Base-by-base conservation (phyloP, 257 asterid species). In the Misopates orontium region DNA sequence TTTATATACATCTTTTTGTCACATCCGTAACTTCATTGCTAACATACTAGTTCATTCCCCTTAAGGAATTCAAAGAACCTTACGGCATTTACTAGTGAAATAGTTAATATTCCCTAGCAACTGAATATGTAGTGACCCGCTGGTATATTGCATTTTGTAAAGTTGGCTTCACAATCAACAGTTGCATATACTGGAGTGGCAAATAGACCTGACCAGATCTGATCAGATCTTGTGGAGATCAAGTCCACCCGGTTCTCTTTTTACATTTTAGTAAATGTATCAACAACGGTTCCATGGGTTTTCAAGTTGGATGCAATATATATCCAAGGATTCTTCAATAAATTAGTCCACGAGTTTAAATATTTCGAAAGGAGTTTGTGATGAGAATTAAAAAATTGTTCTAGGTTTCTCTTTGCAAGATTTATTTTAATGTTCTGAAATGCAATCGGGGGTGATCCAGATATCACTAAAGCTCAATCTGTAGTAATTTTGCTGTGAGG, bases 321-420 rank as follows among this genome's bases (percentile, higher is more conserved):
- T 5, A 36, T 36, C 42, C 42, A 4, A 36, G 42, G 6, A 36
- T 36, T 10, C 11, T 36, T 36, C 8, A 28, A 28, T 28, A 28
- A 28, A 28, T 36, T 36, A 9, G 8, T 36, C 42, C 8, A 9
- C 42, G 8, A 36, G 36, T 28, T 28, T 23, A 23, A 25, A 44
- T 62, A 44, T 49, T 24, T 55, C 50, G 36, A 21, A 64, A 10
- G 44, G 44, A 13, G 8, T 22, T 53, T 62, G 17, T 58, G 56
- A 9, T 54, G 58, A 59, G 62, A 54, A 32, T 39, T 51, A 51
- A 13, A 42, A 31, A 59, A 60, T 52, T 72, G 72, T 22, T 53
- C 49, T 23, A 71, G 65, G 70, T 54, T 73, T 73, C 19, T 55
- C 48, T 54, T 50, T 44, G 60, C 51, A 45, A 50, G 58, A 49